These are phyloP conservation scores for Candida peoriensis DNA, from an alignment of 805 yeast species.

Conservation along the genomic window DNA sequence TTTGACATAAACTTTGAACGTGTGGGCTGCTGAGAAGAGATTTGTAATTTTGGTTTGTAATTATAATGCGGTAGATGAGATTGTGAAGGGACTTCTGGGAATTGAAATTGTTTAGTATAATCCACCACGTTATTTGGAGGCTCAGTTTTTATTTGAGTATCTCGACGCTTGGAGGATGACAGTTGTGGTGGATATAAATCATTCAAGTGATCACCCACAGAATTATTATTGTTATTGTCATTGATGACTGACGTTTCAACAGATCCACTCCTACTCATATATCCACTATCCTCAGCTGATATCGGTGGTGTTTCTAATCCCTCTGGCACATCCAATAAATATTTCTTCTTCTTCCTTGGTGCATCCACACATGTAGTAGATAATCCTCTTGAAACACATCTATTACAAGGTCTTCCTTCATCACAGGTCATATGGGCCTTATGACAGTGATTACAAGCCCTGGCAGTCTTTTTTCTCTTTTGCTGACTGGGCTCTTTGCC, in stretches of 20 bases:
- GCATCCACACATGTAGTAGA: constrained; percentile 79
- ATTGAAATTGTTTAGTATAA: too few species aligned
- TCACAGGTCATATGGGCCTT: constrained; percentile 92
- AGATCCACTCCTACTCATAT: too few species aligned
- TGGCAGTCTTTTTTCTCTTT: constrained; percentile 56
- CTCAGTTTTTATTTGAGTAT: too few species aligned
- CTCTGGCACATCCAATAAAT: constrained; percentile 57
- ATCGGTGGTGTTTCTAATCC: constrained; percentile 4
- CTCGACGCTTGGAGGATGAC: constrained; percentile 1
- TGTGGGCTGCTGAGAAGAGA: not conserved
- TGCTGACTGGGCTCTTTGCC: constrained; percentile 1
- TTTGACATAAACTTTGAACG: constrained; percentile 50
- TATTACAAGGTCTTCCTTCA: constrained; percentile 68
- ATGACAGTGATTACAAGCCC: constrained; percentile 92
- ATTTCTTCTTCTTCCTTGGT: constrained; percentile 80
- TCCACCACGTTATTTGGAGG: too few species aligned
- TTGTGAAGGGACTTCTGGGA: constrained; percentile 4
- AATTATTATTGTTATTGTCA: too few species aligned
- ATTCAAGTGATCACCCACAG: too few species aligned
- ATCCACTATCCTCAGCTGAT: too few species aligned
- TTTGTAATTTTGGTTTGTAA: constrained; percentile 5
- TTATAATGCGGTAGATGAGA: constrained; percentile 19
- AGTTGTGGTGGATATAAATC: constrained; percentile 6
- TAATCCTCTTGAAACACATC: constrained; percentile 71
- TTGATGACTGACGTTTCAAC: too few species aligned